These are phyloP conservation scores for Nemophila menziesii DNA, from an alignment of 257 asterid genomes.

Conservation along the genomic window DNA sequence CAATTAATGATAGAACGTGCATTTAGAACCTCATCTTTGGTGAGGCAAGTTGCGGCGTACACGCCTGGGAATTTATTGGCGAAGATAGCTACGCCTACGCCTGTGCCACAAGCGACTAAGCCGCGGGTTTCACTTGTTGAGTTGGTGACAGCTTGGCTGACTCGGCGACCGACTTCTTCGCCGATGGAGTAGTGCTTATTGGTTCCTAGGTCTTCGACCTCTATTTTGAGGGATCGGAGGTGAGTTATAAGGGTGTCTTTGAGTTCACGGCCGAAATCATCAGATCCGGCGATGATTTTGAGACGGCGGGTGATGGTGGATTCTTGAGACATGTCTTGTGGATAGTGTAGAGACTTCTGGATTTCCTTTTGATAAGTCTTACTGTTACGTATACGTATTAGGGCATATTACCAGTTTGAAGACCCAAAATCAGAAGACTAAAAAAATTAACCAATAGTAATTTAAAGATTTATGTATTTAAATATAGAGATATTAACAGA, in stretches of 20 bases:
- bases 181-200: constrained; percentile 66
- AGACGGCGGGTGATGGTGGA: constrained; percentile 21
- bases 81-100: constrained; percentile 75
- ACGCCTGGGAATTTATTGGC: constrained; percentile 87
- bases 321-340: constrained; percentile 32
- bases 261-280: constrained; percentile 54
- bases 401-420: too few relatives aligned
- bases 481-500: too few relatives aligned
- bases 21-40: constrained; percentile 49
- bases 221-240: constrained; percentile 48
- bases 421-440: too few relatives aligned
- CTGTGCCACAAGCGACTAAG: constrained; percentile 80
- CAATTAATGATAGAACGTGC: constrained; percentile 70
- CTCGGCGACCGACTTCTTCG: constrained; percentile 67
- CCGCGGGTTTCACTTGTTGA: constrained; percentile 49
- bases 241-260: constrained; percentile 43
- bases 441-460: too few relatives aligned
- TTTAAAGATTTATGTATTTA: too few relatives aligned
- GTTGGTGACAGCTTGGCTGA: constrained; percentile 48
- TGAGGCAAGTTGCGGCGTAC: constrained; percentile 77
- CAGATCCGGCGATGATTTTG: constrained; percentile 71
- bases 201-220: constrained; percentile 71
- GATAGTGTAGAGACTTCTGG: too few relatives aligned
- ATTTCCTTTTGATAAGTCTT: too few relatives aligned
- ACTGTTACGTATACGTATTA: too few relatives aligned